Percentiles rank a stretch among this genome's conserved stretches.
These are phyloP conservation scores for Helicostylum pulchrum DNA, from an alignment of 192 early-diverging fungal genomes.

Conservation along the genomic window DNA sequence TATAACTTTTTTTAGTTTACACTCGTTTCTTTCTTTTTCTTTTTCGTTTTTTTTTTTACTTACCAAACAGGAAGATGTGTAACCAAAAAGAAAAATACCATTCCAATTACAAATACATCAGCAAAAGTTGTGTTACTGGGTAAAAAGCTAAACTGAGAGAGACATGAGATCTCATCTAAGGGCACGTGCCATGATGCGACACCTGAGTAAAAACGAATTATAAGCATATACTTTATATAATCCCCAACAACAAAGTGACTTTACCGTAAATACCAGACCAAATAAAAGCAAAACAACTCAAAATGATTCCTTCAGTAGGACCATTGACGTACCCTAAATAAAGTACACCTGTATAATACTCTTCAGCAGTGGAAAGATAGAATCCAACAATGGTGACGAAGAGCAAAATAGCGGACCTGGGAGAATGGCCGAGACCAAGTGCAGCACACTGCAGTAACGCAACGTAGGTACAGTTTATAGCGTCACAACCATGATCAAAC, in stretches of 20 bases:
- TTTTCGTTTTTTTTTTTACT: not conserved
- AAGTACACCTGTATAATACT: conserved; percentile 83
- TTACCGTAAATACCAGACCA: conserved; percentile 69
- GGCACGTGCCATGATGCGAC: conserved; percentile 17
- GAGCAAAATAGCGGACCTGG: conserved; percentile 57
- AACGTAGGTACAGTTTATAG: conserved; percentile 78
- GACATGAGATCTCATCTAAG: conserved; percentile 1
- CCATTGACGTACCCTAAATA: conserved; percentile 84
- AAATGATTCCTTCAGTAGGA: conserved; percentile 80
- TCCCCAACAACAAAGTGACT: not conserved
- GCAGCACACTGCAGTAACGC: conserved; percentile 71
- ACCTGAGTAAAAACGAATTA: conserved; percentile 1
- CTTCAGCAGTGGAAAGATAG: conserved; percentile 87
- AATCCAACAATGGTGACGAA: conserved; percentile 71
- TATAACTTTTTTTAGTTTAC: conserved; percentile 15
- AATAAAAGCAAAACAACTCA: conserved; percentile 63
- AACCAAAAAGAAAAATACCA: conserved; percentile 43
- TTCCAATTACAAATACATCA: conserved; percentile 27
- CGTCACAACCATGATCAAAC: conserved; percentile 86
- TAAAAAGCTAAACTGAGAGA: conserved; percentile 1
- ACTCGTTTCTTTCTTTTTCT: not conserved
- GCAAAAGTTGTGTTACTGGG: conserved; percentile 25
- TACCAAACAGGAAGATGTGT: conserved; percentile 59
- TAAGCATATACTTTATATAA: conserved; percentile 1
- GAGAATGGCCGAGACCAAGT: conserved; percentile 70